Evolutionary conservation across 1,284 basidiomycete species (phyloP).

Genomic region (Agaricales sp.): DNA sequence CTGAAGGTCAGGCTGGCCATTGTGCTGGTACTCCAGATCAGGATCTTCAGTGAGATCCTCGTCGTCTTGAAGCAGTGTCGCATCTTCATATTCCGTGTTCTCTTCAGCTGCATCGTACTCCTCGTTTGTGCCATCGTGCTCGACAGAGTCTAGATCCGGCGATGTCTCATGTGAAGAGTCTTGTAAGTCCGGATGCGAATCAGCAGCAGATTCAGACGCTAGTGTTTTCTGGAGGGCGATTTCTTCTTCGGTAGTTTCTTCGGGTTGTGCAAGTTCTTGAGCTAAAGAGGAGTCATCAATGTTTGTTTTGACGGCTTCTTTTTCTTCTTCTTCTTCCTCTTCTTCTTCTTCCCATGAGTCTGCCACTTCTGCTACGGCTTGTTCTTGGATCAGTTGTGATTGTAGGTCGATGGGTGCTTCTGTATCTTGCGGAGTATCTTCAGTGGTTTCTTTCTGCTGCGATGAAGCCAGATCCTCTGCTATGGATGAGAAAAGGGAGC

Average conservation of each 20-base stretch:
- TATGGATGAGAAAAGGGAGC: not conserved
- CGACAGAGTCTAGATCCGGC: not conserved
- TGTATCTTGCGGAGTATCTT: not conserved
- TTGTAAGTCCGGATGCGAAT: not conserved
- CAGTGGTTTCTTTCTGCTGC: not conserved
- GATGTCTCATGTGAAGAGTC: not conserved
- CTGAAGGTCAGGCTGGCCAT: not conserved
- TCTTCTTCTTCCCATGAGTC: not conserved
- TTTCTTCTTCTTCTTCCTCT: not conserved
- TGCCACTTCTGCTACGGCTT: not conserved
- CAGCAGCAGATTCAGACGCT: not conserved
- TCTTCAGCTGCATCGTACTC: not conserved
- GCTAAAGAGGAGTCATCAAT: no score
- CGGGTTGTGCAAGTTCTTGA: no score
- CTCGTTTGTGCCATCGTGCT: not conserved
- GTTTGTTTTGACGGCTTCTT: not conserved
- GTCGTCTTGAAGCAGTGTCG: not conserved
- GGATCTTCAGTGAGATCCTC: not conserved
- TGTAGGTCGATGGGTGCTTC: not conserved
- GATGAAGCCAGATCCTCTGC: not conserved
- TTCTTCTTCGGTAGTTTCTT: not conserved
- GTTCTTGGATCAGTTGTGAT: not conserved
- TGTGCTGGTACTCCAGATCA: not conserved
- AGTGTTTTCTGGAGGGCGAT: not conserved
- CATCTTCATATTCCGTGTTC: not conserved